Conservation (phyloP, 371 early-diverging fungal species). For the Mortierella sp. region DNA sequence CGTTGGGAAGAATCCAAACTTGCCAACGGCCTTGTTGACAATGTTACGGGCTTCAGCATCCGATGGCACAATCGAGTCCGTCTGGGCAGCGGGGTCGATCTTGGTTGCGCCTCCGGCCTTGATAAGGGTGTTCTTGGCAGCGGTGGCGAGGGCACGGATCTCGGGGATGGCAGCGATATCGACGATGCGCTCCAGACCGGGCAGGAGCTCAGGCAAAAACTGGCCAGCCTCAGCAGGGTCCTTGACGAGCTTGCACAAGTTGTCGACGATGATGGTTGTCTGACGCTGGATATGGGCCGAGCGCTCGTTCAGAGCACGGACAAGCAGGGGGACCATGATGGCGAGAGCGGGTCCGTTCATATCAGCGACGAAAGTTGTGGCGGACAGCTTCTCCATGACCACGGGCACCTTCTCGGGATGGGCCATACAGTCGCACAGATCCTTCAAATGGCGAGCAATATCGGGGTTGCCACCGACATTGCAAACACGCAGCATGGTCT, state of each 20-base stretch:
- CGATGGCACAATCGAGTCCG: slow-evolving; percentile 52
- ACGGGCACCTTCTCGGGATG: slow-evolving; percentile 75
- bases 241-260: slow-evolving; percentile 71
- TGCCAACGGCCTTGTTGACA: slow-evolving; percentile 59
- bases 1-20: slow-evolving; percentile 65
- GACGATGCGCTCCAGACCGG: slow-evolving; percentile 71
- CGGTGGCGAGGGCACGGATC: slow-evolving; percentile 68
- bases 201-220: slow-evolving; percentile 76
- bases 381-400: slow-evolving; percentile 78
- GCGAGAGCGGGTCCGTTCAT: slow-evolving; percentile 84
- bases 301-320: slow-evolving; percentile 72
- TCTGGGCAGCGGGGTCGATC: slow-evolving; percentile 47
- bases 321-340: slow-evolving; percentile 78
- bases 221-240: slow-evolving; percentile 72
- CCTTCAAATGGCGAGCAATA: slow-evolving; percentile 74
- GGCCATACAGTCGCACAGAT: slow-evolving; percentile 80
- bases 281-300: slow-evolving; percentile 66
- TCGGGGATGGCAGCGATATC: slow-evolving; percentile 71
- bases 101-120: slow-evolving; percentile 65
- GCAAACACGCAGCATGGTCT: slow-evolving; percentile 76
- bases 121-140: slow-evolving; percentile 65
- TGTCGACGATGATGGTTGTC: slow-evolving; percentile 70
- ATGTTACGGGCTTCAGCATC: slow-evolving; percentile 57
- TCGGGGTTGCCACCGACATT: slow-evolving; percentile 83
- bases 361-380: slow-evolving; percentile 84